These are phyloP conservation scores for Sarocladium strictum DNA, from an alignment of 2,329 filamentous ascomycete species.

Conservation along the genomic window DNA sequence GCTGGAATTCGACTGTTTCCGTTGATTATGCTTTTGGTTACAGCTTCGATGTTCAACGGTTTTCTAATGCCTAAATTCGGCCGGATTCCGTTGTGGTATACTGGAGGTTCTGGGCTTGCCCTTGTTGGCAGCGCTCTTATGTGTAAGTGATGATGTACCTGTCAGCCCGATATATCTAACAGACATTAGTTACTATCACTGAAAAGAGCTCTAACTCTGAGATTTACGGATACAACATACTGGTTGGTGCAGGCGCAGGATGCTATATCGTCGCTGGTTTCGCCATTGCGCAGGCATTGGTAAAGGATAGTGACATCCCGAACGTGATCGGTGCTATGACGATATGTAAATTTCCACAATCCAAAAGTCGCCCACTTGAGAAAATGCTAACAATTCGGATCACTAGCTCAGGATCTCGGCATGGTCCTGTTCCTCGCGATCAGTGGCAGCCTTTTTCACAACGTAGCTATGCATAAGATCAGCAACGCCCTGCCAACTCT, in stretches of 20 bases:
- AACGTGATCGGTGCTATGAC: constrained; percentile 28
- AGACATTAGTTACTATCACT: constrained; percentile 19
- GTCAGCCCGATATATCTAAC: background rate
- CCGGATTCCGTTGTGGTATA: constrained; percentile 31
- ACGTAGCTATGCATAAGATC: constrained; percentile 12
- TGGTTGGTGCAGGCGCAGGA: constrained; percentile 35
- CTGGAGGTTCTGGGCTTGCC: constrained; percentile 25
- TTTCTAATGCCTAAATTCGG: constrained; percentile 26
- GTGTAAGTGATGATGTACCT: constrained; percentile 16
- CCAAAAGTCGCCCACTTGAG: too few relatives aligned
- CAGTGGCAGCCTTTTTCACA: constrained; percentile 26
- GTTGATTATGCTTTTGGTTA: constrained; percentile 29
- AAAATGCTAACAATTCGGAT: background rate
- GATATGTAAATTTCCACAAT: constrained; percentile 15
- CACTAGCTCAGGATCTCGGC: constrained; percentile 20
- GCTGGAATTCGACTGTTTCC: constrained; percentile 33
- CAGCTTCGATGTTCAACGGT: constrained; percentile 29
- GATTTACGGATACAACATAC: constrained; percentile 28
- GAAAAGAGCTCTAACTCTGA: constrained; percentile 18
- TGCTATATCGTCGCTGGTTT: constrained; percentile 29
- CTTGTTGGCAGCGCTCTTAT: constrained; percentile 27
- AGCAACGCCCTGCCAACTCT: constrained; percentile 7
- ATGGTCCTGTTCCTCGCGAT: constrained; percentile 25
- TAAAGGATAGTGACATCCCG: constrained; percentile 22
- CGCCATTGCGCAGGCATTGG: constrained; percentile 28